Conservation (phyloP, 2,329 filamentous ascomycete genomes). For the Ophiostoma tasmaniense region DNA sequence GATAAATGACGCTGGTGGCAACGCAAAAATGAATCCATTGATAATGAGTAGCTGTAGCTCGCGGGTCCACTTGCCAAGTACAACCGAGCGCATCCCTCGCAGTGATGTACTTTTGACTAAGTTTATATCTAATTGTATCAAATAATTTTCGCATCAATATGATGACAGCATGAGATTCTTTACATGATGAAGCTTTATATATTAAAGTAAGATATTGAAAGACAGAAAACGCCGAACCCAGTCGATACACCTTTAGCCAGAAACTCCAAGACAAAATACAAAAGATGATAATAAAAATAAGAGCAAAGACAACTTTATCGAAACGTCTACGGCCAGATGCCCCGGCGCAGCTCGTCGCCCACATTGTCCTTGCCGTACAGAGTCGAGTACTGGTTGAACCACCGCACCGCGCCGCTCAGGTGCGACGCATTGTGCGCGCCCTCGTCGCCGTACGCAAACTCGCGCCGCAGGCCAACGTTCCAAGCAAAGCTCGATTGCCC, state of each 20-base stretch:
- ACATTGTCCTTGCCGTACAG: constrained; percentile 25
- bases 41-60: neutral
- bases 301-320: too few species aligned
- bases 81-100: neutral
- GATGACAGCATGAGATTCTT: too few species aligned
- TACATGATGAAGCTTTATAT: neutral
- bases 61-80: neutral
- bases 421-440: constrained; percentile 11
- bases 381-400: constrained; percentile 29
- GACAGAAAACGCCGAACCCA: neutral
- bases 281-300: neutral
- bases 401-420: constrained; percentile 23
- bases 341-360: constrained; percentile 20
- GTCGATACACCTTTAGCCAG: neutral
- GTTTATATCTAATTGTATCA: too few species aligned
- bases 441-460: constrained; percentile 23
- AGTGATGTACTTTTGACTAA: neutral
- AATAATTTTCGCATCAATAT: too few species aligned
- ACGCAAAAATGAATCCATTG: neutral
- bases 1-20: neutral
- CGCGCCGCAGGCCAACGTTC: constrained; percentile 37
- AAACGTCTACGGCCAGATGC: constrained; percentile 25
- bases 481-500: constrained; percentile 39
- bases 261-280: neutral
- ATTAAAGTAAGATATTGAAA: neutral